These are phyloP conservation scores for Lecanosticta acicola DNA, from an alignment of 2,329 filamentous ascomycete species.

Conservation along the genomic window DNA sequence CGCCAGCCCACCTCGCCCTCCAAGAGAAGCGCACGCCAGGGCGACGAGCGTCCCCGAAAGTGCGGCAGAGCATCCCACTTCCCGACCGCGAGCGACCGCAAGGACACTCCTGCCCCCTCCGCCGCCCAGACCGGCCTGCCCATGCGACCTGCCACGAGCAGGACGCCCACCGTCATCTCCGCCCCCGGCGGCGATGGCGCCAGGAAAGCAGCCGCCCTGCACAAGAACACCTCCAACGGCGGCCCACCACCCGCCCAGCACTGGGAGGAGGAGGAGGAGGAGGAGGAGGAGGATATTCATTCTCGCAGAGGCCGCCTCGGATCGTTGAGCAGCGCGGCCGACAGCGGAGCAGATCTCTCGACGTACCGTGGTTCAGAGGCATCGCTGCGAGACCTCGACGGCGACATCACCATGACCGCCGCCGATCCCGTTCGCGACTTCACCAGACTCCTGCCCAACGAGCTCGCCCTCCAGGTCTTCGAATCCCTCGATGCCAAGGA, in stretches of 20 bases:
- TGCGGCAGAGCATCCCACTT: conserved; percentile 15
- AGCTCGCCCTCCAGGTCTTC: conserved; percentile 55
- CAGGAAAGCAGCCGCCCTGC: conserved; percentile 27
- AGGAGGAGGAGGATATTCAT: conserved; percentile 21
- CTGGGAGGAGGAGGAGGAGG: too few species aligned
- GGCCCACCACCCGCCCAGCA: conserved; percentile 2
- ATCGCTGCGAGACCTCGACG: conserved; percentile 23
- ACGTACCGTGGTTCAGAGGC: conserved; percentile 23
- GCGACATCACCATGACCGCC: conserved; percentile 27
- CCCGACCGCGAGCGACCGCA: conserved; percentile 22
- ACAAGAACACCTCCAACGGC: conserved; percentile 14
- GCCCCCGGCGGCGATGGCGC: conserved; percentile 29
- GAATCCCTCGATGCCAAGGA: conserved; percentile 55
- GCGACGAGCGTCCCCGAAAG: conserved; percentile 27
- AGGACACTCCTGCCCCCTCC: conserved; percentile 32
- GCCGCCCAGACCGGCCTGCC: conserved; percentile 15
- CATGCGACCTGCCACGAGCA: conserved; percentile 15
- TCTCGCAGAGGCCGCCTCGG: conserved; percentile 24
- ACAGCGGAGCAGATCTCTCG: conserved; percentile 34
- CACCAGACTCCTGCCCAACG: conserved; percentile 50
- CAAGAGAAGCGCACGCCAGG: conserved; percentile 25
- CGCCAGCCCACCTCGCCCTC: conserved; percentile 26
- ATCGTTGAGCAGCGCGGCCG: conserved; percentile 31
- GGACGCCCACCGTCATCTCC: conserved; percentile 12
- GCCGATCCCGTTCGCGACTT: conserved; percentile 16